Conservation (phyloP, 1,139 yeast genomes). For the Taphrina wiesneri region DNA sequence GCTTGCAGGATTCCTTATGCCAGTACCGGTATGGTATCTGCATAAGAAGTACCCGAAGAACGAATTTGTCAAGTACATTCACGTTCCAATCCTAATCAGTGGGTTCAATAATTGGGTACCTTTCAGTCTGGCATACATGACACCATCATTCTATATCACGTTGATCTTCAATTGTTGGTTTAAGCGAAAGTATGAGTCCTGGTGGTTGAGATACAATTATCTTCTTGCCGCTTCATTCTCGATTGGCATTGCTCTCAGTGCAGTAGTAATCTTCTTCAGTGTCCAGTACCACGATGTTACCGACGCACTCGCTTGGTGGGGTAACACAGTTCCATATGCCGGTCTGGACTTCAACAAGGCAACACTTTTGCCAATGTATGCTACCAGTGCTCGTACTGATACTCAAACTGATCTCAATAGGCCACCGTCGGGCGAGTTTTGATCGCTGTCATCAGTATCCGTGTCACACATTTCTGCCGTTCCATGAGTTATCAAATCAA, state of each 20-base stretch:
- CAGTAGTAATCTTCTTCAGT: conserved; percentile 51
- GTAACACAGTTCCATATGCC: conserved; percentile 46
- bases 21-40: conserved; percentile 49
- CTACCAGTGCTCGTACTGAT: background rate
- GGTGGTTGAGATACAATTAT: conserved; percentile 54
- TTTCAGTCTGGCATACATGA: conserved; percentile 45
- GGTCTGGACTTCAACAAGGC: background rate
- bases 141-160: conserved; percentile 49
- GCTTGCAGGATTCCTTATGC: conserved; percentile 56
- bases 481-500: background rate
- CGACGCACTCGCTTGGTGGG: conserved; percentile 54
- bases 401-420: background rate
- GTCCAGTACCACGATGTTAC: conserved; percentile 48
- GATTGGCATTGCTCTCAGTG: conserved; percentile 53
- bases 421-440: conserved; percentile 2
- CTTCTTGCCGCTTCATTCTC: conserved; percentile 54
- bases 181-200: conserved; percentile 55
- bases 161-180: conserved; percentile 55
- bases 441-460: background rate
- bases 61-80: conserved; percentile 47
- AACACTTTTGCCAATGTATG: background rate
- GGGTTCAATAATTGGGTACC: conserved; percentile 58
- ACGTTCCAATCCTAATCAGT: conserved; percentile 57
- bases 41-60: conserved; percentile 25
- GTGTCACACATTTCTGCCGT: background rate